These are phyloP conservation scores for Cytospora paraplurivora DNA, from an alignment of 2,329 filamentous ascomycete species.

Conservation along the genomic window DNA sequence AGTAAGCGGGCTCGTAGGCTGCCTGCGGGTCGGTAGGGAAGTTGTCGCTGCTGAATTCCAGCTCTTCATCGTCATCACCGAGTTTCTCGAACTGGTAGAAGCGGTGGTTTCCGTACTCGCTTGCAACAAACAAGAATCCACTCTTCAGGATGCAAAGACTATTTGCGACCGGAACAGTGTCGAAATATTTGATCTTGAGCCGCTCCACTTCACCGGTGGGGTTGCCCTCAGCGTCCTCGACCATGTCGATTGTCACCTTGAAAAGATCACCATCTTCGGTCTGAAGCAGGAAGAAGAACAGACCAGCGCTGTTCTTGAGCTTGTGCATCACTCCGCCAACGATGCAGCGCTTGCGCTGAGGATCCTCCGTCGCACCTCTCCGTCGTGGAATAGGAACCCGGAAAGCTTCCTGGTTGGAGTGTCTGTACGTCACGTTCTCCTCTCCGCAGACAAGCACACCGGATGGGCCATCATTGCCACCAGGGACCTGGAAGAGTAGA, in stretches of 20 bases:
- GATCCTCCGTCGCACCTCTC: conserved; percentile 86
- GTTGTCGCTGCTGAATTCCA: conserved; percentile 80
- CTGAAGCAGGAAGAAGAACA: conserved; percentile 96
- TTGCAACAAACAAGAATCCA: conserved; percentile 90
- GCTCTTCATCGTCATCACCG: conserved; percentile 90
- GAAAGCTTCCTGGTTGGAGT: conserved; percentile 89
- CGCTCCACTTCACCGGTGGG: conserved; percentile 78
- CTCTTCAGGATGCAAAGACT: conserved; percentile 93
- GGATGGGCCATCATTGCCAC: conserved; percentile 89
- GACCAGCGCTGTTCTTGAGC: conserved; percentile 76
- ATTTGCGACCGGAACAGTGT: conserved; percentile 86
- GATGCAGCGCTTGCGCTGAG: conserved; percentile 83
- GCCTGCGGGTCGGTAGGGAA: conserved; percentile 76
- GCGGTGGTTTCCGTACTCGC: conserved; percentile 89
- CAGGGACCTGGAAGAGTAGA: conserved; percentile 91
- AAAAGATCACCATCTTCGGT: conserved; percentile 98
- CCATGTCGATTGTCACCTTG: conserved; percentile 92
- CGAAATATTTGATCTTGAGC: conserved; percentile 96
- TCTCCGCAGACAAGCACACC: conserved; percentile 94
- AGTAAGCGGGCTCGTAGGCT: conserved; percentile 78
- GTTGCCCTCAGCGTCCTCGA: conserved; percentile 76
- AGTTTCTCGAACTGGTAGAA: conserved; percentile 98
- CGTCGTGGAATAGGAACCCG: conserved; percentile 86
- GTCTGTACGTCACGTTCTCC: conserved; percentile 94
- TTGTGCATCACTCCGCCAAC: conserved; percentile 96